These are phyloP conservation scores for Benincasa hispida DNA, from an alignment of 306 rosid genomes.

Conservation along the genomic window DNA sequence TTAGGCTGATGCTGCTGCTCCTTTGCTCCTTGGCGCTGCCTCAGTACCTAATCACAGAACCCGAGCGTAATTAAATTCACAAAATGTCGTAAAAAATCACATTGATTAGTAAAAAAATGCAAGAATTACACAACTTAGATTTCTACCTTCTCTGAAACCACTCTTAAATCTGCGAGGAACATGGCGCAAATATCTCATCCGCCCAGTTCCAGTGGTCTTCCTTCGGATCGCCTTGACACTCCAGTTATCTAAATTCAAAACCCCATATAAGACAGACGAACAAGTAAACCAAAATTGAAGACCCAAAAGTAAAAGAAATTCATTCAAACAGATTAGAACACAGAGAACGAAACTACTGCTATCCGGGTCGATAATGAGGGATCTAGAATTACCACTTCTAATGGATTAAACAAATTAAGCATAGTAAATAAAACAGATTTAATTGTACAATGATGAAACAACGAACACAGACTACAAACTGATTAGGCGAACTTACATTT, in stretches of 20 bases:
- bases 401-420: not conserved
- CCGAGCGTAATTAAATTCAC: not conserved
- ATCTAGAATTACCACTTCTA: not conserved
- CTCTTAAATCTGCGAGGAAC: constrained; percentile 99
- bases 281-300: not conserved
- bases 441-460: not conserved
- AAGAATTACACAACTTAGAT: not conserved
- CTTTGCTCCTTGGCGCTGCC: constrained; percentile 94
- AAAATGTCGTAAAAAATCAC: not conserved
- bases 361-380: not conserved
- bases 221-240: constrained; percentile 94
- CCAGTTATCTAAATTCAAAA: constrained; percentile 63
- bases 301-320: not conserved
- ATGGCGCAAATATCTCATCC: constrained; percentile 91
- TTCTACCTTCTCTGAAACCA: constrained; percentile 93
- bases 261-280: not conserved
- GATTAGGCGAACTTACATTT: constrained; percentile 32
- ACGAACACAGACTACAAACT: not conserved
- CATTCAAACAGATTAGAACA: not conserved
- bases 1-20: constrained; percentile 17
- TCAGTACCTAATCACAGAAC: constrained; percentile 33
- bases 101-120: not conserved
- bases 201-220: constrained; percentile 98
- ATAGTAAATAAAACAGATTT: not conserved
- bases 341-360: not conserved